Conservation (phyloP, 257 asterid genomes). For the Oldenlandia corymbosa region DNA sequence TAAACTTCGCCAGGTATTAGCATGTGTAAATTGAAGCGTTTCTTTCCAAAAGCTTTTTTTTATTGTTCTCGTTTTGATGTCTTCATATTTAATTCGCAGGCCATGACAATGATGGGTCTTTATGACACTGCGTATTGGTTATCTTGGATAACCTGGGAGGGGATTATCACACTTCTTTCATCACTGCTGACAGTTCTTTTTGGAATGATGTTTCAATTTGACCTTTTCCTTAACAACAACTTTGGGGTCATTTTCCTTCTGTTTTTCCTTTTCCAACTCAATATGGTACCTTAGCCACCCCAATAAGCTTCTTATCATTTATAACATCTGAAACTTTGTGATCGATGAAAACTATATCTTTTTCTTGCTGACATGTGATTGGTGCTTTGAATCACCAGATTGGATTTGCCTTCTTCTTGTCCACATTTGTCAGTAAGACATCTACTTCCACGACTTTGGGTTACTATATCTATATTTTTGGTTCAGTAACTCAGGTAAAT, state of each 20-base stretch:
- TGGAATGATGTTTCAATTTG: constrained; percentile 94
- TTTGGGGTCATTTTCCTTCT: constrained; percentile 65
- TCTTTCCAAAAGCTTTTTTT: constrained; percentile 3
- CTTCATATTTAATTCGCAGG: constrained; percentile 38
- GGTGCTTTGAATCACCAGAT: constrained; percentile 38
- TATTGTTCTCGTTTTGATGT: constrained; percentile 11
- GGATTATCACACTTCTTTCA: constrained; percentile 51
- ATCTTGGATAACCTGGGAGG: constrained; percentile 96
- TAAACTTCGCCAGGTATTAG: constrained; percentile 84
- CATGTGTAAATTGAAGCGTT: constrained; percentile 19
- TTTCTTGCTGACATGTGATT: constrained; percentile 10
- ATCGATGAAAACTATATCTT: not conserved
- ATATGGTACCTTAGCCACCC: constrained; percentile 54
- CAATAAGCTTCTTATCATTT: constrained; percentile 1
- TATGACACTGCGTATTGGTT: constrained; percentile 93
- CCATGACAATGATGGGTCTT: constrained; percentile 96
- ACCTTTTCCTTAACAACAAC: constrained; percentile 72
- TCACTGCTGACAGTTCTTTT: constrained; percentile 72
- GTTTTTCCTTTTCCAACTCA: constrained; percentile 77
- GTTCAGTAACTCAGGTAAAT: constrained; percentile 79
- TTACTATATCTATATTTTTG: constrained; percentile 59
- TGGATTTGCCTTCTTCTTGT: constrained; percentile 71
- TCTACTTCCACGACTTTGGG: constrained; percentile 75
- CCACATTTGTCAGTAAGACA: constrained; percentile 73
- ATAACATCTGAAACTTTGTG: not conserved